Evolutionary conservation across 192 early-diverging fungal genomes (phyloP), one percentile per base, ranked within the genome.

Genomic region (Gamsiella multidivaricata): DNA sequence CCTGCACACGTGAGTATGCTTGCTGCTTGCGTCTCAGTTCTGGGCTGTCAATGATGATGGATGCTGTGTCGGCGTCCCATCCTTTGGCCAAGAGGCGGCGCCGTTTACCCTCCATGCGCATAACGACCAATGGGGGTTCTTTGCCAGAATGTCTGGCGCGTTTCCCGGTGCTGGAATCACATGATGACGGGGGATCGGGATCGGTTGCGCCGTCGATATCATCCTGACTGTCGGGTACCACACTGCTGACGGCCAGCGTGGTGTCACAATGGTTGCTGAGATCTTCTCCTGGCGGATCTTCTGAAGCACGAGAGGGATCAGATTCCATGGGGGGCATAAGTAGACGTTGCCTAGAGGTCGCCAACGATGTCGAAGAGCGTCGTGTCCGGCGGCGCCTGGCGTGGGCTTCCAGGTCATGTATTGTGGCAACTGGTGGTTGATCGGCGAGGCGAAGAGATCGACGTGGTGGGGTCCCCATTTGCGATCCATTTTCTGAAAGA

Each of bases 381-480:
- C 50, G 3, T 43, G 50, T 6, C 2, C 31, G 2, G 57, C 9
- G 1, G 33, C 49, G 7, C 15, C 31, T 37, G 75, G 66, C 26
- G 69, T n/a, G 8, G 61, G 61, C 3, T 49, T 22, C 75, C 66
- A 79, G 1, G 65, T 34, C 20, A 79, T 56, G 49, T 64, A 69
- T 18, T 17, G 59, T 37, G 54, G 54, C 18, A 62, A 29, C 28
- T 57, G 36, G 33, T 3, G 17, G 54, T 57, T 66, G 23, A 23
- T 5, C 8, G 37, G 32, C 1, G 54, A 34, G 25, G 75, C 65
- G 29, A 79, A 79, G 0, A 79, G 54, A 25, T 79, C 75, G 18
- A 65, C 31, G 10, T 64, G 51, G 49, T 69, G 47, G 28, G 42
- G 42, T 0, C 61, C 66, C 54, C 25, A 59, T 2, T 2, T 25